Evolutionary conservation across 805 yeast genomes (phyloP).

Genomic region (Starmerella lactis-condensi): DNA sequence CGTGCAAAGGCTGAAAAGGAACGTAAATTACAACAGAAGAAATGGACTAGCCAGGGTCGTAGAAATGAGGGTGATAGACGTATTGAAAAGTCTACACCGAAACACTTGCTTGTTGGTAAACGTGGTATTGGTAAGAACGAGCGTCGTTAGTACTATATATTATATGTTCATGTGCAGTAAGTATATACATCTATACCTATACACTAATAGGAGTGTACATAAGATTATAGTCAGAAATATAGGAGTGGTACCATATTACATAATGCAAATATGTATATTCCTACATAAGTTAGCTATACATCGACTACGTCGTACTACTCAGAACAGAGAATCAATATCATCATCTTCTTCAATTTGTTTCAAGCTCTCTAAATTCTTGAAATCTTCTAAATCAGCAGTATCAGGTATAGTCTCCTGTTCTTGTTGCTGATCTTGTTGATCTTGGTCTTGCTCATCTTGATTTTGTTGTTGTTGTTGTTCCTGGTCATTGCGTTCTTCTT

Average conservation of each 20-base stretch:
- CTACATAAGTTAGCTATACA: too few species aligned
- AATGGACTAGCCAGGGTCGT: slow-evolving; percentile 78
- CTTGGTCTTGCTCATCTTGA: not conserved
- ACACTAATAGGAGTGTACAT: too few species aligned
- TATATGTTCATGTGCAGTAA: too few species aligned
- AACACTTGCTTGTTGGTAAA: slow-evolving; percentile 91
- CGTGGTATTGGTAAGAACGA: slow-evolving; percentile 89
- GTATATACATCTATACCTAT: too few species aligned
- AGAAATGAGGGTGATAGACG: slow-evolving; percentile 95
- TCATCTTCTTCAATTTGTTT: slow-evolving; percentile 18
- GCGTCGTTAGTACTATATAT: too few species aligned
- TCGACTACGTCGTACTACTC: slow-evolving; percentile 1
- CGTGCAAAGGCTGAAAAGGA: slow-evolving; percentile 74
- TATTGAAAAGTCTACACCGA: slow-evolving; percentile 64
- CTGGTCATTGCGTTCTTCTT: too few species aligned
- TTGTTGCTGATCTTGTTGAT: not conserved
- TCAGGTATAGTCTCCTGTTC: not conserved
- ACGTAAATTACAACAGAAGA: slow-evolving; percentile 79
- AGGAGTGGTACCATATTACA: too few species aligned
- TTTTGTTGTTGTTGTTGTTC: too few species aligned
- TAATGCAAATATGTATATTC: too few species aligned
- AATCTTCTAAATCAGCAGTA: not conserved
- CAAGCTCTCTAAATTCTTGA: slow-evolving; percentile 2
- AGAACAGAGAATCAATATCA: slow-evolving; percentile 18
- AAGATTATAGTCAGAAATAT: too few species aligned